Percentiles rank a stretch among this genome's conserved stretches.
These are phyloP conservation scores for Laguncularia racemosa DNA, from an alignment of 345 rosid genomes.

Conservation along the genomic window DNA sequence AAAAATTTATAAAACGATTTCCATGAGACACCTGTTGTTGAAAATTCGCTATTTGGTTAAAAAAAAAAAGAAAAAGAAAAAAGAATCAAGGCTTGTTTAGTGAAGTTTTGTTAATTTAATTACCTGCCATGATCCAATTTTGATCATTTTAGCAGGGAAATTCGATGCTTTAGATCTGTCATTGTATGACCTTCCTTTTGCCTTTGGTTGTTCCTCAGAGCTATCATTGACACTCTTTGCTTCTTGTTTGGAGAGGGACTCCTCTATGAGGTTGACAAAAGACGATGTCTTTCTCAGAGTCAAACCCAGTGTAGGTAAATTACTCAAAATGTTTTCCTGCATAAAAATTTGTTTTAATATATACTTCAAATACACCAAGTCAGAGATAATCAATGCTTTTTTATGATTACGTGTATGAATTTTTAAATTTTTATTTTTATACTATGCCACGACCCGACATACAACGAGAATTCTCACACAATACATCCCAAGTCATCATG, in stretches of 20 bases:
- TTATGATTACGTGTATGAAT: too few relatives aligned
- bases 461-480: too few relatives aligned
- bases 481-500: too few relatives aligned
- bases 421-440: too few relatives aligned
- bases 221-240: not conserved
- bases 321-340: not conserved
- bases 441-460: too few relatives aligned
- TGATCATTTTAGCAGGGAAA: slow-evolving; percentile 22
- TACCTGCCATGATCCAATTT: slow-evolving; percentile 48
- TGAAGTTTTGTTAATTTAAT: too few relatives aligned
- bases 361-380: too few relatives aligned
- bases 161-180: slow-evolving; percentile 38
- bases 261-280: slow-evolving; percentile 5
- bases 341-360: too few relatives aligned
- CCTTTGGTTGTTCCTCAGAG: too few relatives aligned
- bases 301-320: slow-evolving; percentile 16
- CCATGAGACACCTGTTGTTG: too few relatives aligned
- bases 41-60: not conserved
- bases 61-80: not conserved
- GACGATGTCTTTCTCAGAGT: slow-evolving; percentile 7
- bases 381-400: too few relatives aligned
- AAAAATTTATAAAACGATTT: too few relatives aligned
- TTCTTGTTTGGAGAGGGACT: not conserved
- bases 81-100: not conserved
- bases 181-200: not conserved